phyloP scores from a whole-genome alignment of 345 rosid genomes.

The Erodium maritimum region DNA sequence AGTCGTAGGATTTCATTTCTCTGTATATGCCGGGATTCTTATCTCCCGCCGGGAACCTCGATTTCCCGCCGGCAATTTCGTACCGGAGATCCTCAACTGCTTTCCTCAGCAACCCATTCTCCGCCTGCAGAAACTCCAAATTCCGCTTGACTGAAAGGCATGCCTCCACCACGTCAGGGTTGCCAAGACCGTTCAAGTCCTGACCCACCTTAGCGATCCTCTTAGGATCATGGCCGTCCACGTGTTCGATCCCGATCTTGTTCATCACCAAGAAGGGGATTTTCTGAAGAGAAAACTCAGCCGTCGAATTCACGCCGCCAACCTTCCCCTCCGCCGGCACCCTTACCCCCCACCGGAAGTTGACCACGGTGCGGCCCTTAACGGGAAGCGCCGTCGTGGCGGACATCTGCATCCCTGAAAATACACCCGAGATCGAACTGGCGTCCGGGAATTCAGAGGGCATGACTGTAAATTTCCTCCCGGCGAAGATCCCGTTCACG shows the following conservation, averaged over 20 bases:
- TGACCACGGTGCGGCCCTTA: slow-evolving; percentile 48
- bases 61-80: slow-evolving; percentile 25
- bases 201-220: slow-evolving; percentile 10
- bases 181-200: slow-evolving; percentile 9
- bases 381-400: slow-evolving; percentile 70
- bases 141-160: slow-evolving; percentile 45
- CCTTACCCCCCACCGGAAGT: slow-evolving; percentile 89
- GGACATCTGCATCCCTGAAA: slow-evolving; percentile 54
- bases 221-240: slow-evolving; percentile 26
- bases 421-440: slow-evolving; percentile 20
- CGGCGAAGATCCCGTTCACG: slow-evolving; percentile 17
- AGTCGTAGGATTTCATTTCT: slow-evolving; percentile 20
- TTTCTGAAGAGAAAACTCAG: slow-evolving; percentile 41
- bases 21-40: slow-evolving; percentile 27
- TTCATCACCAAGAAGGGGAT: slow-evolving; percentile 74
- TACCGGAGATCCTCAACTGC: slow-evolving; percentile 67
- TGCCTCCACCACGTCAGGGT: slow-evolving; percentile 36
- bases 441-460: slow-evolving; percentile 15
- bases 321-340: slow-evolving; percentile 53
- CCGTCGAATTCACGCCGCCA: slow-evolving; percentile 22
- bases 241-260: slow-evolving; percentile 82
- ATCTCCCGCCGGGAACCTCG: slow-evolving; percentile 15
- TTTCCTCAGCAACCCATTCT: slow-evolving; percentile 47
- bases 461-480: slow-evolving; percentile 26
- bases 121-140: slow-evolving; percentile 52